These are phyloP conservation scores for Cryptosporidium canis DNA, from an alignment of 169 alveolate genomes.

Conservation along the genomic window DNA sequence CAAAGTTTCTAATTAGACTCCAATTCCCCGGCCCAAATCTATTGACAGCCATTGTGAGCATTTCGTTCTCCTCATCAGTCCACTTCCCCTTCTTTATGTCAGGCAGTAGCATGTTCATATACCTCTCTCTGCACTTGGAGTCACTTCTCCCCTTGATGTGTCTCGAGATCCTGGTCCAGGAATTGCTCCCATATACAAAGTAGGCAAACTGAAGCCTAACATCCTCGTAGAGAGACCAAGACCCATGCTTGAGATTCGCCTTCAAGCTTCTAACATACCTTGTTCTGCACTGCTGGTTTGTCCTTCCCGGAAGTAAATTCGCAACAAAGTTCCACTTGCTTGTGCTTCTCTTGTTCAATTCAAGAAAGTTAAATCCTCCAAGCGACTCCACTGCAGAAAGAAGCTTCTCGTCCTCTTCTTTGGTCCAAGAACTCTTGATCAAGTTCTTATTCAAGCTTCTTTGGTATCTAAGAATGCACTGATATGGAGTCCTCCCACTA, in stretches of 20 bases:
- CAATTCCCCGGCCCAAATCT: conserved; percentile 70
- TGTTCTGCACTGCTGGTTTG: conserved; percentile 84
- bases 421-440: conserved; percentile 72
- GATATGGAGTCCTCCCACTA: conserved; percentile 71
- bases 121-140: conserved; percentile 79
- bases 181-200: conserved; percentile 73
- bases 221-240: conserved; percentile 75
- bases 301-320: conserved; percentile 81
- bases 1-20: conserved; percentile 52
- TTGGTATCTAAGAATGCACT: conserved; percentile 60
- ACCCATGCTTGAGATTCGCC: conserved; percentile 74
- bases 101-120: conserved; percentile 44
- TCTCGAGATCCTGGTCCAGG: conserved; percentile 73
- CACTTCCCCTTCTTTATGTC: conserved; percentile 53
- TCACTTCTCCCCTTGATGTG: conserved; percentile 77
- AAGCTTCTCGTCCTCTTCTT: conserved; percentile 75
- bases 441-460: conserved; percentile 66
- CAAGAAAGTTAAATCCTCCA: conserved; percentile 66
- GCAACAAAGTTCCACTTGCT: conserved; percentile 83
- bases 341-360: conserved; percentile 67
- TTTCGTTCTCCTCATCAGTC: conserved; percentile 40
- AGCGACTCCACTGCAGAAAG: conserved; percentile 71
- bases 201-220: conserved; percentile 76
- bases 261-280: conserved; percentile 74
- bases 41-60: conserved; percentile 17